Evolutionary conservation across 1,139 yeast species (phyloP).

Genomic region (Yamadazyma mexicana): DNA sequence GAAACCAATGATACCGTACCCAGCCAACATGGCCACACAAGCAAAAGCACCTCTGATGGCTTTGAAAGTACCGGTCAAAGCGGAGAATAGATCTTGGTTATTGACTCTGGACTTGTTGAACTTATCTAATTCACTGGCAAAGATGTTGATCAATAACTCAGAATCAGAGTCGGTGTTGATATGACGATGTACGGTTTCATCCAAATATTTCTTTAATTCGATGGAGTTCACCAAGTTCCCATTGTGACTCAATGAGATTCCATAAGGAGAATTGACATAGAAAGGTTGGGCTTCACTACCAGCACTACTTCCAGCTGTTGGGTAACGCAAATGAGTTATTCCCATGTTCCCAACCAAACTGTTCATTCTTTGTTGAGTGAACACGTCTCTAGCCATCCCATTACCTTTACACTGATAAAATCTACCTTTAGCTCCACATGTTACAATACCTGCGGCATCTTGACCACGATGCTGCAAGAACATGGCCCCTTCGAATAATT

Average conservation of each 20-base stretch:
- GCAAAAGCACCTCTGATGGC: constrained; percentile 94
- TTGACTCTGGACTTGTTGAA: constrained; percentile 92
- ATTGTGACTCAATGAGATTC: constrained; percentile 85
- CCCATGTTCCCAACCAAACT: constrained; percentile 94
- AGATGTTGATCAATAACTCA: constrained; percentile 81
- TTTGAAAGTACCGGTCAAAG: constrained; percentile 78
- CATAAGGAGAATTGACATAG: constrained; percentile 96
- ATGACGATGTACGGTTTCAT: constrained; percentile 93
- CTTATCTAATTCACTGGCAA: constrained; percentile 89
- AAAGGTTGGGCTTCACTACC: constrained; percentile 98
- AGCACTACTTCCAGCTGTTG: constrained; percentile 98
- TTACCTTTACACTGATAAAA: constrained; percentile 97
- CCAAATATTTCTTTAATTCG: constrained; percentile 75
- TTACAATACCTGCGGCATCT: constrained; percentile 99
- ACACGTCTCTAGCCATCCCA: constrained; percentile 98
- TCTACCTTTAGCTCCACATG: constrained; percentile 92
- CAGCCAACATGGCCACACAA: constrained; percentile 92
- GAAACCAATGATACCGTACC: constrained; percentile 92
- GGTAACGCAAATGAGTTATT: constrained; percentile 90
- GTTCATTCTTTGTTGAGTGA: constrained; percentile 76
- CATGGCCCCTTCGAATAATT: constrained; percentile 88
- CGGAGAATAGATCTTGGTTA: constrained; percentile 83
- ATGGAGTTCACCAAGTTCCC: constrained; percentile 91
- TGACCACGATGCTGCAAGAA: constrained; percentile 97
- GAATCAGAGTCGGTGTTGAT: constrained; percentile 96